A percentile compares a stretch with the other conserved stretches of the same genome.
Conservation (phyloP, 2,329 filamentous ascomycete species). For the Calcarisporium arbuscula region DNA sequence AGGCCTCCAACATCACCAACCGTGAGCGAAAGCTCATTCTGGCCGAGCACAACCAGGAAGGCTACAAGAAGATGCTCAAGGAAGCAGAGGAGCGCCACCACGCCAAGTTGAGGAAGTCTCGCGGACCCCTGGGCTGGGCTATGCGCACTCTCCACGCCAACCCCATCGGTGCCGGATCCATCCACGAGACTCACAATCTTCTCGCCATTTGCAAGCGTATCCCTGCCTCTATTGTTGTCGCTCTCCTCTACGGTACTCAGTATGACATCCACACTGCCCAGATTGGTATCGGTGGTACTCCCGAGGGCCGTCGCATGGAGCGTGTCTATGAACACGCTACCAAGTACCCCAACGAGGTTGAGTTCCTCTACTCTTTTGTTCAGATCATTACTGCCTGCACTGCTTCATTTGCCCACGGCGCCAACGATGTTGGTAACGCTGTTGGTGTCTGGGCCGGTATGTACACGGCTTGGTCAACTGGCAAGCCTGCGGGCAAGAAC, state of each 20-base stretch:
- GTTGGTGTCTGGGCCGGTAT: constrained; percentile 65
- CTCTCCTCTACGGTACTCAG: constrained; percentile 65
- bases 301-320: constrained; percentile 21
- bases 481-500: constrained; percentile 54
- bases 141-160: constrained; percentile 72
- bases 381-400: constrained; percentile 64
- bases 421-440: constrained; percentile 70
- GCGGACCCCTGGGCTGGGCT: constrained; percentile 72
- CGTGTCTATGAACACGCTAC: constrained; percentile 57
- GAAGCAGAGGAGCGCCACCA: constrained; percentile 53
- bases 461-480: constrained; percentile 61
- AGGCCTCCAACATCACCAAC: constrained; percentile 3
- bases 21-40: constrained; percentile 36
- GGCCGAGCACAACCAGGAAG: constrained; percentile 41
- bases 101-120: constrained; percentile 54
- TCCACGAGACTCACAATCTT: constrained; percentile 71
- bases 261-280: constrained; percentile 65
- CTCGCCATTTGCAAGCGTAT: constrained; percentile 56
- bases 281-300: constrained; percentile 14
- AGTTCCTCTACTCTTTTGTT: constrained; percentile 62
- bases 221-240: constrained; percentile 60
- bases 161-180: constrained; percentile 62
- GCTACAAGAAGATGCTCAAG: constrained; percentile 56
- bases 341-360: constrained; percentile 65
- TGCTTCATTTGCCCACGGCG: constrained; percentile 68